Evolutionary conservation across 495 filamentous ascomycete genomes (phyloP), one percentile per base, ranked within the genome.

Genomic region (Cairneyella variabilis): DNA sequence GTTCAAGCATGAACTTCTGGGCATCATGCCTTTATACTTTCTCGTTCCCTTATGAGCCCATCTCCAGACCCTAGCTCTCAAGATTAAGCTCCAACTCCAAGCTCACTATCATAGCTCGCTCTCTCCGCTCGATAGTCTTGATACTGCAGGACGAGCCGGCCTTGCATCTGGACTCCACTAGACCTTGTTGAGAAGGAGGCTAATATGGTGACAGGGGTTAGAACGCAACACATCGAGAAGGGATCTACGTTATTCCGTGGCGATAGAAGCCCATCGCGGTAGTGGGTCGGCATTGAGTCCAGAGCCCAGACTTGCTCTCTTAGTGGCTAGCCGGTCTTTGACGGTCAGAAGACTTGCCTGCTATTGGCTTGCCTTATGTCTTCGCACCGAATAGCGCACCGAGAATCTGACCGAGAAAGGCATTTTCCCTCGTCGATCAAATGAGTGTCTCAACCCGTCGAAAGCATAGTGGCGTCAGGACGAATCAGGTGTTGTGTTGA

Each of bases 371-470:
- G 18, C 30, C 38, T 23, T 22, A 3, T 20, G 18, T 18, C 36
- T 16, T 8, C 4, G 26, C 7, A 9, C 18, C 2, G 6, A 6
- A 32, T 43, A 20, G 20, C 7, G 22, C 36, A n/a, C 41, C 42
- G 51, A 54, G 51, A 54, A 18, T 38, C 8, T 47, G 41, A 17
- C 51, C 51, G 51, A 54, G 47, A 18, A 22, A 2, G 34, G 41
- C 6, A 47, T 26, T 46, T 37, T 11, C 39, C 28, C 51, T 39
- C 41, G 47, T 54, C 49, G 17, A 14, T 16, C 40, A 21, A 21
- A 28, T 18, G 22, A 17, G 12, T 22, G 6, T 41, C 38, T 42
- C 16, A 16, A n/a, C 36, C 12, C 18, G 0, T 38, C 7, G 32
- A 50, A 34, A 20, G 45, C 14, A 8, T 6, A 11, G 10, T 4